Conservation (phyloP, 768 basidiomycete species). For the Macrolepiota dolichaula region DNA sequence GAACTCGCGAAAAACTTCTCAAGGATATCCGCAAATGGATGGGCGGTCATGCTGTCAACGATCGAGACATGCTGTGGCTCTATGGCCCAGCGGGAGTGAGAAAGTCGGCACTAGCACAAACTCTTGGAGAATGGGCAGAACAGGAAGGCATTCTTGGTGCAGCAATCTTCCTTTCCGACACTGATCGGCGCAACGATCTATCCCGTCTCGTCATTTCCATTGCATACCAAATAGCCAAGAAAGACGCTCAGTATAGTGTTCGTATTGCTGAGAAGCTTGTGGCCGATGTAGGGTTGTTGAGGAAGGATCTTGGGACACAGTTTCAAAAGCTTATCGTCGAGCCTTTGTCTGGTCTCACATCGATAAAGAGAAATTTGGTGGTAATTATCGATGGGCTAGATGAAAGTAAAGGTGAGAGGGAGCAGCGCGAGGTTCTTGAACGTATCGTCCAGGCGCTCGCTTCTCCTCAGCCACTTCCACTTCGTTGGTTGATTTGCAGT, state of each 20-base stretch:
- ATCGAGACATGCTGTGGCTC: not conserved
- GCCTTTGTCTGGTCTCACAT: not conserved
- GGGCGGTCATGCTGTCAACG: not conserved
- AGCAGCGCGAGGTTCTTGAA: conserved; percentile 1
- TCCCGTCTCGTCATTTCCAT: conserved; percentile 7
- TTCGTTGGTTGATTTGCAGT: conserved; percentile 9
- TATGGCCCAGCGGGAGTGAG: conserved; percentile 8
- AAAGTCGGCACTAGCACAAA: conserved; percentile 12
- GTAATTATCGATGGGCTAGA: not conserved
- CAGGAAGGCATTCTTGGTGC: not conserved
- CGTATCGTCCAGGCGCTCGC: not conserved
- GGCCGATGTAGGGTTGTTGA: not conserved
- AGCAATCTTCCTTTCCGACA: conserved; percentile 12
- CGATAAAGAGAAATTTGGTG: not conserved
- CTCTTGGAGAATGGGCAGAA: conserved; percentile 10
- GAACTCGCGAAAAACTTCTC: conserved; percentile 1
- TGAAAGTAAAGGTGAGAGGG: not conserved
- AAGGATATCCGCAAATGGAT: conserved; percentile 5
- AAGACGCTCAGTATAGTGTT: not conserved
- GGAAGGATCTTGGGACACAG: not conserved
- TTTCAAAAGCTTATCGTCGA: conserved; percentile 7
- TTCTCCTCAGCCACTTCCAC: not conserved
- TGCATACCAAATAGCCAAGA: conserved; percentile 8
- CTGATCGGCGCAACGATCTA: conserved; percentile 1
- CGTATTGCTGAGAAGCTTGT: conserved; percentile 1